These are phyloP conservation scores for Xerocomellus intermedius DNA, from an alignment of 768 basidiomycete genomes.

Conservation along the genomic window DNA sequence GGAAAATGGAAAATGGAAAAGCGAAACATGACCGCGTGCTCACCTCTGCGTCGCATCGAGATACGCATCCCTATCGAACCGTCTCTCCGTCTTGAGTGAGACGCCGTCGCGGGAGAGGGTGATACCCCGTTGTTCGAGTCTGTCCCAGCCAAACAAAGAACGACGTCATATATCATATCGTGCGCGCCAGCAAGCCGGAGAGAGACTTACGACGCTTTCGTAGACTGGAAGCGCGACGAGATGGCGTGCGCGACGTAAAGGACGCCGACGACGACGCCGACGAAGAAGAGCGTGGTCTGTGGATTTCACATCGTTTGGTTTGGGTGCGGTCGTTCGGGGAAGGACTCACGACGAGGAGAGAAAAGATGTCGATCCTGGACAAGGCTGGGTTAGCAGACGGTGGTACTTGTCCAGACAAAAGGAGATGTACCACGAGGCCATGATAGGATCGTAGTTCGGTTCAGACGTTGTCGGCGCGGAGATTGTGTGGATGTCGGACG, in stretches of 20 bases:
- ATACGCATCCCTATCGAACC: constrained; percentile 61
- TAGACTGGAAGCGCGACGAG: constrained; percentile 43
- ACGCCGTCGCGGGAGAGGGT: constrained; percentile 59
- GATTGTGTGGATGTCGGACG: no score
- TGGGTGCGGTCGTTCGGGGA: neutral
- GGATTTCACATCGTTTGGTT: neutral
- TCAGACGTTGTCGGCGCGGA: neutral
- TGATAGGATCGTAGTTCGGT: neutral
- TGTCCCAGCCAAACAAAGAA: neutral
- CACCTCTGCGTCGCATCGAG: constrained; percentile 75
- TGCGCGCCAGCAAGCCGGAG: no score
- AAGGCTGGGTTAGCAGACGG: neutral
- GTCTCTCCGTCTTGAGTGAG: constrained; percentile 60
- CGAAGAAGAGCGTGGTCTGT: constrained; percentile 43
- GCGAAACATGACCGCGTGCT: neutral
- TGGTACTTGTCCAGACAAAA: neutral
- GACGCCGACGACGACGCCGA: constrained; percentile 45
- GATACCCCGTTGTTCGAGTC: constrained; percentile 54
- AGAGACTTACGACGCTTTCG: constrained; percentile 53
- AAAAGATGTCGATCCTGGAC: constrained; percentile 18
- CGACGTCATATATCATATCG: no score
- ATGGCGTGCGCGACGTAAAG: constrained; percentile 38
- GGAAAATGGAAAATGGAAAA: neutral
- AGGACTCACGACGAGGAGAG: constrained; percentile 14
- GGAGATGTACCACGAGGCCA: constrained; percentile 15